Base-by-base conservation (phyloP, 345 rosid species). In the Brassica napus region DNA sequence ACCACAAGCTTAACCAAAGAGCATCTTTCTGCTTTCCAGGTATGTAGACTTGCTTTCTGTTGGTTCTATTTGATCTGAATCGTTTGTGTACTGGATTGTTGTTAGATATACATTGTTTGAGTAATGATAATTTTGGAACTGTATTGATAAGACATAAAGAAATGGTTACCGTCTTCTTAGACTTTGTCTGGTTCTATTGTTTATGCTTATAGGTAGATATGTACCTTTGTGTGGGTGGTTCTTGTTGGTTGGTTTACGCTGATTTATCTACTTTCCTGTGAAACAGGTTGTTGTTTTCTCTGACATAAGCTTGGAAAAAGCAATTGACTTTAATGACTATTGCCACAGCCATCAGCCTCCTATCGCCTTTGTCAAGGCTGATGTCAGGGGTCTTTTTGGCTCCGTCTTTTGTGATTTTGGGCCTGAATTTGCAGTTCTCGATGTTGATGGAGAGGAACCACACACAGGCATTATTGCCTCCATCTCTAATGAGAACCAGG, bases 371-470 rank as follows among this genome's bases (percentile, higher is more conserved):
- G 86, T 95, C 83, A 93, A 87, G 85, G 85, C 98, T 76, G 99
- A 93, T 86, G 94, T 93, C 55, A 89, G 97, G 85, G 99, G 99
- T 71, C 94, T 95, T 66, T 95, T 95, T 88, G 99, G 98, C 67
- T 87, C 94, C 8, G 83, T 95, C 42, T 95, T 95, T 85, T 95
- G 99, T 79, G 99, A 95, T 79, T 95, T 95, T 83, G 99, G 99
- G 65, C 94, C 98, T 63, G 89, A 84, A 80, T 95, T 95, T 79
- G 87, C 88, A 7, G 98, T 95, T 76, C 73, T 86, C 8, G 99
- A 95, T 84, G 98, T 91, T 75, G 97, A 93, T 84, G 99, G 99
- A 32, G 92, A 91, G 82, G 98, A 93, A 39, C 98, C 98, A 8
- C 94, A 88, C 81, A 91, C 94, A 0, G 99, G 99, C 80, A 95